phyloP scores from a whole-genome alignment of 169 alveolate genomes.

The Perkinsus olseni region DNA sequence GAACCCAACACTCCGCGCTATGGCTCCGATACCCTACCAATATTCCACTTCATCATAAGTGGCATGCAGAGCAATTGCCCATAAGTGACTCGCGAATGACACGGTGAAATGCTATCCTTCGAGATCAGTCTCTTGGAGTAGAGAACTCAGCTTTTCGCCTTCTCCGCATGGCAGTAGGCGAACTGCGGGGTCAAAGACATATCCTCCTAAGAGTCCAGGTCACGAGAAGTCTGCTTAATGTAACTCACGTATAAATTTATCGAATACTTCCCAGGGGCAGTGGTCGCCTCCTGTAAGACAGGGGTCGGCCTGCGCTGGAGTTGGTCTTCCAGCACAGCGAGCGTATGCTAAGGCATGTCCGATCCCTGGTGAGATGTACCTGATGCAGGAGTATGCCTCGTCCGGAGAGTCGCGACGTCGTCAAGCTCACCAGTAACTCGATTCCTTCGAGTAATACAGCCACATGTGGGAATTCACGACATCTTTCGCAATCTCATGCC shows the following conservation, averaged over 20 bases:
- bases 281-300: neutral
- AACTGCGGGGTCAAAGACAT: neutral
- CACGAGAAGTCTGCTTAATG: neutral
- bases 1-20: too few relatives aligned
- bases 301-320: neutral
- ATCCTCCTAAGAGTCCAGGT: neutral
- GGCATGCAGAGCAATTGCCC: too few relatives aligned
- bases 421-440: neutral
- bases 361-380: neutral
- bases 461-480: neutral
- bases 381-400: too few relatives aligned
- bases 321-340: neutral
- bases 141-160: too few relatives aligned
- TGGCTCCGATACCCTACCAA: too few relatives aligned
- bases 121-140: too few relatives aligned
- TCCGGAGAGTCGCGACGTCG: too few relatives aligned
- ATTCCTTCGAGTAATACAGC: neutral
- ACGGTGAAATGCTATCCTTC: too few relatives aligned
- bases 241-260: neutral
- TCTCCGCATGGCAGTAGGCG: neutral
- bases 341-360: neutral
- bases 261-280: neutral
- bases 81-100: too few relatives aligned
- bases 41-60: too few relatives aligned
- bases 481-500: too few relatives aligned